These are phyloP conservation scores for Saturnispora hagleri DNA, from an alignment of 805 yeast species.

Conservation along the genomic window DNA sequence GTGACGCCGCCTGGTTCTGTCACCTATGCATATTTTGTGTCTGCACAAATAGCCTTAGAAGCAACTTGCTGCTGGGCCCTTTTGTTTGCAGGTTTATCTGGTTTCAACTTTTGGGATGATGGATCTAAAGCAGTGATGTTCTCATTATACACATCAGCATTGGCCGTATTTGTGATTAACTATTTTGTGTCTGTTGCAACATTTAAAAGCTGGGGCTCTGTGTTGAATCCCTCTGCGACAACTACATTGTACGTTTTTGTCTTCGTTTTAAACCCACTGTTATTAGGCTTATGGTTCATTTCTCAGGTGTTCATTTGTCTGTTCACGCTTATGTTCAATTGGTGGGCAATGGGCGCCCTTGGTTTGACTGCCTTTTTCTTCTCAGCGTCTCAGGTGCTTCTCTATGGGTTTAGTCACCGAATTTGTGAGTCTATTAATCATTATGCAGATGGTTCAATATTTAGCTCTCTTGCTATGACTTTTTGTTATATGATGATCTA, in stretches of 20 bases:
- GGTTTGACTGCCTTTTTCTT: slow-evolving; percentile 64
- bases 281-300: slow-evolving; percentile 51
- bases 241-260: slow-evolving; percentile 60
- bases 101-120: slow-evolving; percentile 92
- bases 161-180: slow-evolving; percentile 50
- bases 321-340: slow-evolving; percentile 52
- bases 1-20: slow-evolving; percentile 79
- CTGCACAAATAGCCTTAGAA: slow-evolving; percentile 67
- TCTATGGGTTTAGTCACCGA: slow-evolving; percentile 55
- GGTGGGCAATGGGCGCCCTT: slow-evolving; percentile 90
- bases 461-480: slow-evolving; percentile 71
- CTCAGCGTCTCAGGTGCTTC: slow-evolving; percentile 66
- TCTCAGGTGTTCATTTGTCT: slow-evolving; percentile 63
- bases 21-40: slow-evolving; percentile 74
- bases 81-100: slow-evolving; percentile 65
- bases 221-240: slow-evolving; percentile 44
- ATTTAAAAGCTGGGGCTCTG: slow-evolving; percentile 54
- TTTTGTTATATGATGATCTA: slow-evolving; percentile 90
- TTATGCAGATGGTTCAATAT: slow-evolving; percentile 84
- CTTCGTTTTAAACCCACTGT: slow-evolving; percentile 62
- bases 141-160: slow-evolving; percentile 42
- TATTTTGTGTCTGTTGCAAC: slow-evolving; percentile 66
- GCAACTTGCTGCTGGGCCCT: slow-evolving; percentile 65
- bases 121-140: slow-evolving; percentile 65
- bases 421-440: slow-evolving; percentile 72